A percentile compares a stretch with the other conserved stretches of the same genome.
phyloP scores from a whole-genome alignment of 2,329 filamentous ascomycete genomes.

The Microsporum ferrugineum region DNA sequence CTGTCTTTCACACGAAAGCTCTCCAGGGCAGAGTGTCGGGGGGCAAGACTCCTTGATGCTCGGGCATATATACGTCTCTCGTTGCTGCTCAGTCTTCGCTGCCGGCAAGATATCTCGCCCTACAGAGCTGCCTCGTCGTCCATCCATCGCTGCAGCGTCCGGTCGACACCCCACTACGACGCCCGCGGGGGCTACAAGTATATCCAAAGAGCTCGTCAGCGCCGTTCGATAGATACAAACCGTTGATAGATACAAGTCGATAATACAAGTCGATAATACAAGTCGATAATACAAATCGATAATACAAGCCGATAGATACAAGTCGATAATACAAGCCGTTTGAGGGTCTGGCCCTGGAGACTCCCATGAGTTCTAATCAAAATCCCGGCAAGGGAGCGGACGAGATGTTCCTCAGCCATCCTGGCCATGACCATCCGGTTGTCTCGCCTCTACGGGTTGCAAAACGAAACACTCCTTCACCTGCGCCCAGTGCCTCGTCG shows the following conservation, averaged over 20 bases:
- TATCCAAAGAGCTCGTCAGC: too few relatives aligned
- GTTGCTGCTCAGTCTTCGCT: not conserved
- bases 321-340: too few relatives aligned
- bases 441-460: constrained; percentile 76
- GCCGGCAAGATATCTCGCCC: not conserved
- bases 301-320: too few relatives aligned
- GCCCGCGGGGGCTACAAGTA: too few relatives aligned
- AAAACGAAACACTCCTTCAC: constrained; percentile 60
- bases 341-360: too few relatives aligned
- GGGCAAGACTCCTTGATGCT: not conserved
- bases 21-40: not conserved
- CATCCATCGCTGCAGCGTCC: not conserved
- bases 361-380: constrained; percentile 25
- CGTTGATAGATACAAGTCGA: too few relatives aligned
- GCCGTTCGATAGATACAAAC: too few relatives aligned
- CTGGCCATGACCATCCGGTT: constrained; percentile 56
- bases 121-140: not conserved
- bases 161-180: too few relatives aligned
- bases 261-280: too few relatives aligned
- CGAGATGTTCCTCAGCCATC: constrained; percentile 63
- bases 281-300: too few relatives aligned
- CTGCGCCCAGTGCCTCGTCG: constrained; percentile 27
- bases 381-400: constrained; percentile 55
- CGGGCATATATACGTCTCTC: not conserved
- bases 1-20: not conserved